These are phyloP conservation scores for Phtheirospermum japonicum DNA, from an alignment of 257 asterid genomes.

Conservation along the genomic window DNA sequence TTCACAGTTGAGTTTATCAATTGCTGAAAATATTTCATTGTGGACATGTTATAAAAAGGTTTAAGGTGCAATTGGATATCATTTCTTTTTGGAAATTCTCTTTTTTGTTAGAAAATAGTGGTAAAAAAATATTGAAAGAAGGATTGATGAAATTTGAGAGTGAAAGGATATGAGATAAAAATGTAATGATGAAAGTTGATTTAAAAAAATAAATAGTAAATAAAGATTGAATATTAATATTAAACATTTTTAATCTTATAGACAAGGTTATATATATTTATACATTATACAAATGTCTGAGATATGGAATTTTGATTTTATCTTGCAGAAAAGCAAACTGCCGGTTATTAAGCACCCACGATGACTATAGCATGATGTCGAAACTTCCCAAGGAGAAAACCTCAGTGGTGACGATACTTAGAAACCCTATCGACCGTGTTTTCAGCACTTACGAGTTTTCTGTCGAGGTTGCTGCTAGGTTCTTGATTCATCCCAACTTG, in stretches of 20 bases:
- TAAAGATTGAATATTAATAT: background rate
- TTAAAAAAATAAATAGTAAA: background rate
- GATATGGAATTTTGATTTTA: constrained; percentile 21
- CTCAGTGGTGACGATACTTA: constrained; percentile 85
- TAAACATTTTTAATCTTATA: background rate
- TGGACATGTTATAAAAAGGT: background rate
- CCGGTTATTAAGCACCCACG: constrained; percentile 81
- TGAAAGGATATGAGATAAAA: too few relatives aligned
- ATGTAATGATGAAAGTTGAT: too few relatives aligned
- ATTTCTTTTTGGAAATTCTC: too few relatives aligned
- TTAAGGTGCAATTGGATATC: too few relatives aligned
- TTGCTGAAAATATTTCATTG: background rate
- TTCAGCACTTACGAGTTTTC: constrained; percentile 94
- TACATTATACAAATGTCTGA: constrained; percentile 22
- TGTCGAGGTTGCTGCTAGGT: constrained; percentile 97
- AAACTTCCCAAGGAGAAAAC: constrained; percentile 76
- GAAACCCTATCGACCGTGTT: constrained; percentile 95
- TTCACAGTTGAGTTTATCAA: background rate
- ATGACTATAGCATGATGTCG: constrained; percentile 87
- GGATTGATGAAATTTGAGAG: too few relatives aligned
- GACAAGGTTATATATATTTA: background rate
- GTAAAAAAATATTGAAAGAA: too few relatives aligned
- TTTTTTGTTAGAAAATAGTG: too few relatives aligned
- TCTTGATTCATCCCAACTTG: constrained; percentile 84
- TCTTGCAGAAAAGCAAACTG: constrained; percentile 78